Base-by-base conservation (phyloP, 805 yeast genomes). In the Candida quercuum region DNA sequence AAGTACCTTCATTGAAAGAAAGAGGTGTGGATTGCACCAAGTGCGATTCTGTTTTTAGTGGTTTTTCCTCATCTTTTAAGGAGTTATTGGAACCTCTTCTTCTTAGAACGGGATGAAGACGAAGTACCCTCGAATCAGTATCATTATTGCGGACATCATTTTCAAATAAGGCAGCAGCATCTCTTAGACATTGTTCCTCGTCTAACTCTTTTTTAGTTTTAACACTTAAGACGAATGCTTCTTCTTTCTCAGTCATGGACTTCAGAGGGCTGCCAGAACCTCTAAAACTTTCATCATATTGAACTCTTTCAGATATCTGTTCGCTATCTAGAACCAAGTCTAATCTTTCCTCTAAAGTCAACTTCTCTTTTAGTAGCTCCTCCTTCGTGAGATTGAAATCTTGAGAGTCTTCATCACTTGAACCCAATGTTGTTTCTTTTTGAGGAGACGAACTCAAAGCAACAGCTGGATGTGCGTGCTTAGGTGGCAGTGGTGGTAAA, bases 281-380 rank as follows among this genome's bases (percentile, higher is more conserved):
- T 35, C 41, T 47, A 28, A 39, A 37, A 16, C 45, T 37, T 33
- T 51, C 57, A 40, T 48, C 54, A 29, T 49, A 36, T 27, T 43
- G 51, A 18, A 52, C 48, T 37, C 46, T 42, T 37, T 45, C 39
- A 8, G 56, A 41, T 3, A 54, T 37, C 2, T 49, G 51, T 18
- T 48, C 43, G 12, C 45, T 42, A 22, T 57, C 56, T 13, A 72
- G 54, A 31, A 64, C 68, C 3, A 71, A 57, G 38, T 68, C 71
- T 38, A 73, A 55, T 47, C 67, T 71, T 42, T 72, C 70, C 42
- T 67, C 67, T 28, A 72, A 52, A 34, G 57, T 59, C 52, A 51
- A 61, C 40, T 49, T 48, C 39, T 42, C 44, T 13, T 41, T 39
- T 13, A 38, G 33, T 6, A 62, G 32, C 1, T 60, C 57, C 15